Conservation (phyloP, 768 basidiomycete species). For the Boletus reticuloceps region DNA sequence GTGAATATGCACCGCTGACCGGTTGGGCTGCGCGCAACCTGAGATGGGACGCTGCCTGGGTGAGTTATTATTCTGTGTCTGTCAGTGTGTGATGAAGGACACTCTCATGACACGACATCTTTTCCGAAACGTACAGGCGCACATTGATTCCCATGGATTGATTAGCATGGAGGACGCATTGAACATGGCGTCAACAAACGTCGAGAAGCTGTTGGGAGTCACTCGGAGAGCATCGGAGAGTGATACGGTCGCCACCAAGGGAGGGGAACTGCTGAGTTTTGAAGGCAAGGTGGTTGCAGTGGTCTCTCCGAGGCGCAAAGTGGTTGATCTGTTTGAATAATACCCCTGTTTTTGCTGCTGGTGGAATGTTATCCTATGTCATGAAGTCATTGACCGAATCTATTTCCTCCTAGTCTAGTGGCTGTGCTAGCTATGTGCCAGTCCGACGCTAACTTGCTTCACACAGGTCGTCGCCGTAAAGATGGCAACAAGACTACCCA, state of each 20-base stretch:
- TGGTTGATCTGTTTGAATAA: constrained; percentile 37
- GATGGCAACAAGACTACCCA: constrained; percentile 32
- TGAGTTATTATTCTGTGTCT: constrained; percentile 54
- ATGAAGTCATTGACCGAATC: no score
- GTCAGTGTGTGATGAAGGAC: not conserved
- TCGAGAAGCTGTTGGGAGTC: constrained; percentile 43
- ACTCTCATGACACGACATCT: not conserved
- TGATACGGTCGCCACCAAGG: constrained; percentile 42
- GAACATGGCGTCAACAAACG: constrained; percentile 39
- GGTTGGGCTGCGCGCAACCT: constrained; percentile 82
- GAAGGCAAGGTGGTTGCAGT: constrained; percentile 45
- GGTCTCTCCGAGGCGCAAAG: constrained; percentile 33
- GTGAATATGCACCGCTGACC: constrained; percentile 64
- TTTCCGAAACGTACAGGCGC: constrained; percentile 26
- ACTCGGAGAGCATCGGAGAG: constrained; percentile 9
- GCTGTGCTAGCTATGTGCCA: no score
- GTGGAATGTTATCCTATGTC: no score
- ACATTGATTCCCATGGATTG: constrained; percentile 37
- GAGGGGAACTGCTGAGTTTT: constrained; percentile 41
- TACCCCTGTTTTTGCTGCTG: no score
- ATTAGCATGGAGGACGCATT: constrained; percentile 40
- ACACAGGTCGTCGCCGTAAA: not conserved
- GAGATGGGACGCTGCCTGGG: constrained; percentile 90
- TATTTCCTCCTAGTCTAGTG: no score
- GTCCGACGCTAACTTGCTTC: no score